A percentile compares a stretch with the other conserved stretches of the same genome.
Conservation (phyloP, 495 filamentous ascomycete genomes). For the Penicillium longicatenatum region DNA sequence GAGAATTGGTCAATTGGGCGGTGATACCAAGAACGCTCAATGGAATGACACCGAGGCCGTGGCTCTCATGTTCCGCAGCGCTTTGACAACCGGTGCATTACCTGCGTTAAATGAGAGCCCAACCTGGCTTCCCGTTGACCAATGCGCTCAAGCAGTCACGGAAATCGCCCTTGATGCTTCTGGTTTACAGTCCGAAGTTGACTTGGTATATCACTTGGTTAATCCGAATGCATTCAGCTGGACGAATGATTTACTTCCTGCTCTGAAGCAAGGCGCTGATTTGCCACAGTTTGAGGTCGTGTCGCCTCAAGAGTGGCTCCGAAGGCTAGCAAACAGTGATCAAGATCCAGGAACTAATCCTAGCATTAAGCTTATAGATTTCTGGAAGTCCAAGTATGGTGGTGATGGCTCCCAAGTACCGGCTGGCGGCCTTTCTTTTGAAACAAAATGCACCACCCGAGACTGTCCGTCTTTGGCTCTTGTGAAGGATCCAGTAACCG, state of each 20-base stretch:
- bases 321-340: slow-evolving; percentile 42
- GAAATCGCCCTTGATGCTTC: slow-evolving; percentile 21
- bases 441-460: slow-evolving; percentile 20
- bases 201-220: slow-evolving; percentile 55
- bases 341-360: slow-evolving; percentile 57
- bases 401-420: background rate
- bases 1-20: slow-evolving; percentile 65
- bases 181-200: slow-evolving; percentile 4
- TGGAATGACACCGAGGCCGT: slow-evolving; percentile 69
- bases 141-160: slow-evolving; percentile 32
- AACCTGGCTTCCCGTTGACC: slow-evolving; percentile 50
- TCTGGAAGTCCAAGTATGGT: slow-evolving; percentile 44
- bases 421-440: slow-evolving; percentile 17
- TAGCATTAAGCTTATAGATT: slow-evolving; percentile 60
- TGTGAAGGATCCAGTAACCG: slow-evolving; percentile 21
- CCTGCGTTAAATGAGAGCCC: slow-evolving; percentile 58
- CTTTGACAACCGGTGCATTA: slow-evolving; percentile 49
- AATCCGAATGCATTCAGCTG: slow-evolving; percentile 55
- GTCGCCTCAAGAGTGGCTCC: slow-evolving; percentile 50
- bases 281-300: slow-evolving; percentile 48
- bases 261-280: slow-evolving; percentile 38
- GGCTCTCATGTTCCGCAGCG: slow-evolving; percentile 60
- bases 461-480: slow-evolving; percentile 22
- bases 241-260: slow-evolving; percentile 54
- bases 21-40: slow-evolving; percentile 54